Evolutionary conservation across 345 rosid species (phyloP).

Genomic region (Anastatica hierochuntica): DNA sequence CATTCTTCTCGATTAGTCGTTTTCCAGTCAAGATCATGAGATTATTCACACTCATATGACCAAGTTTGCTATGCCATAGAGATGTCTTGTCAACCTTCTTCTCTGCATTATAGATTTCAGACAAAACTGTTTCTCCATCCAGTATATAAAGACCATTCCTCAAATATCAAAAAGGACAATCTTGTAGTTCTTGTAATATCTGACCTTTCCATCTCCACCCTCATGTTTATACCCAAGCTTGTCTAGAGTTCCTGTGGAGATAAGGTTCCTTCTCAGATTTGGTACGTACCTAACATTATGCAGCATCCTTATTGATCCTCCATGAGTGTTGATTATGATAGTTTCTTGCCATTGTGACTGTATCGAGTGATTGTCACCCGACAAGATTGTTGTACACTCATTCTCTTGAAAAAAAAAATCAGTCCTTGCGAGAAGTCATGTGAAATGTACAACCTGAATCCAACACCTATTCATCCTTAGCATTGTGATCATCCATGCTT

Average conservation of each 20-base stretch:
- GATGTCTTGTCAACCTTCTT: no score
- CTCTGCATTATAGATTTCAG: no score
- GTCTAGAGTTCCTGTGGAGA: not conserved
- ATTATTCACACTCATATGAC: no score
- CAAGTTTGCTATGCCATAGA: no score
- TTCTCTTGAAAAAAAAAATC: not conserved
- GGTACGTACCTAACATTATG: not conserved
- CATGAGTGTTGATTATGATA: not conserved
- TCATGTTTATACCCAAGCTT: not conserved
- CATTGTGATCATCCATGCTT: no score
- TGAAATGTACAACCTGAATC: not conserved
- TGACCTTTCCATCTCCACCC: not conserved
- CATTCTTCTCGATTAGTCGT: no score
- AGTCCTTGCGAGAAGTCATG: not conserved
- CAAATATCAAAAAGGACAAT: rapidly evolving
- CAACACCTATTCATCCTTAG: no score
- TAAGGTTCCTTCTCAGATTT: not conserved
- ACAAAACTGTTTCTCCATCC: not conserved
- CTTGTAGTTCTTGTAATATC: not conserved
- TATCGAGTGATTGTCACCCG: rapidly evolving
- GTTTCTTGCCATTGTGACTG: not conserved
- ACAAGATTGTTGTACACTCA: not conserved
- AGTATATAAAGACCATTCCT: not conserved
- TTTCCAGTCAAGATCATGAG: no score
- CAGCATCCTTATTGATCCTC: rapidly evolving